Conservation (phyloP, 495 filamentous ascomycete species). For the Cercophora samala region DNA sequence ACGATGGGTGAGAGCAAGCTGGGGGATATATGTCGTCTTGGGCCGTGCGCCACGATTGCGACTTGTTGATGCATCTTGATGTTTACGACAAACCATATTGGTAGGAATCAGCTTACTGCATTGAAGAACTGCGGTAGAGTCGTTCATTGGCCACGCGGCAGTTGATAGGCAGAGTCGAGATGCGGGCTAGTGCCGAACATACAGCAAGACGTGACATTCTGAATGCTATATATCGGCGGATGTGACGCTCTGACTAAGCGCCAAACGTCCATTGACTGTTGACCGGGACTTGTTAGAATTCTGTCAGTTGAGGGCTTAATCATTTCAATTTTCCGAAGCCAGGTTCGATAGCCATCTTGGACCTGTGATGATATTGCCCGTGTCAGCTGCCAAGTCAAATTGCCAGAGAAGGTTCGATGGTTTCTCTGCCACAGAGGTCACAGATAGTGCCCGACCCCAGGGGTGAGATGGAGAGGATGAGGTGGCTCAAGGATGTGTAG, state of each 20-base stretch:
- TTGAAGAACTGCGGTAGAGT: not conserved
- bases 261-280: not conserved
- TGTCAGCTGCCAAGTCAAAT: no score
- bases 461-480: not conserved
- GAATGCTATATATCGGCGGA: not conserved
- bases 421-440: not conserved
- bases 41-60: not conserved
- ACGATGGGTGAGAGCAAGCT: not conserved
- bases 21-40: not conserved
- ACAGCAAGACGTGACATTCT: not conserved
- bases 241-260: not conserved
- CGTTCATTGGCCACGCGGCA: conserved; percentile 4
- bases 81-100: not conserved
- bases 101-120: not conserved
- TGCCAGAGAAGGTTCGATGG: not conserved
- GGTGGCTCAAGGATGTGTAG: not conserved
- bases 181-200: not conserved
- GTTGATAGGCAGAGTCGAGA: not conserved
- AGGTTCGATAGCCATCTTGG: no score
- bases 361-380: not conserved
- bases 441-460: not conserved
- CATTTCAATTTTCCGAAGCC: no score
- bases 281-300: not conserved
- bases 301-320: not conserved
- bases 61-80: not conserved